Evolutionary conservation across 768 basidiomycete genomes (phyloP).

Genomic region (Coprinellus aureogranulatus): DNA sequence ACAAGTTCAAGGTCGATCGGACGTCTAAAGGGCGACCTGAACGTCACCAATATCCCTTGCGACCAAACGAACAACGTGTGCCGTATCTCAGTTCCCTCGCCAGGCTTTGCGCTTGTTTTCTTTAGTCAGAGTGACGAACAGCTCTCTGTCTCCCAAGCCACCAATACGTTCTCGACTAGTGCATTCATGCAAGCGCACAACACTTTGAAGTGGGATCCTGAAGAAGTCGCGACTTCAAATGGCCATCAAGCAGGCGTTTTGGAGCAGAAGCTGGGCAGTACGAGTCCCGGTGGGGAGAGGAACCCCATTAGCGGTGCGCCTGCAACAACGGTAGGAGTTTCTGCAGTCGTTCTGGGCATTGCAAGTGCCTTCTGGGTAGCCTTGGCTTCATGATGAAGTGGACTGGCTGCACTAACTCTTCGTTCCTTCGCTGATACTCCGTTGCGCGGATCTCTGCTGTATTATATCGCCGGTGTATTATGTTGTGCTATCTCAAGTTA

Average conservation of each 20-base stretch:
- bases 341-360: too few species aligned
- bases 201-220: conserved; percentile 52
- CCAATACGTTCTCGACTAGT: conserved; percentile 48
- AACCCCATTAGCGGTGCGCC: too few species aligned
- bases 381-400: too few species aligned
- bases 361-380: too few species aligned
- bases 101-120: conserved; percentile 67
- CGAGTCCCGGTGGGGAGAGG: neutral
- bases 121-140: conserved; percentile 32
- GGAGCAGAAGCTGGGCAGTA: conserved; percentile 31
- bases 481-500: too few species aligned
- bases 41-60: conserved; percentile 61
- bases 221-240: conserved; percentile 63
- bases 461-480: too few species aligned
- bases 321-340: too few species aligned
- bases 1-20: conserved; percentile 66
- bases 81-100: conserved; percentile 60
- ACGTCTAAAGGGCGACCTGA: conserved; percentile 51
- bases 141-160: conserved; percentile 20
- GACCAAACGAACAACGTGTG: conserved; percentile 53
- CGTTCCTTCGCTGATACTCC: too few species aligned
- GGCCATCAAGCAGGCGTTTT: conserved; percentile 35
- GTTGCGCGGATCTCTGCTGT: too few species aligned
- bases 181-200: conserved; percentile 38
- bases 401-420: too few species aligned